A percentile compares a stretch with the other conserved stretches of the same genome.
Conservation (phyloP, 148 eudicot species). For the Amaranthus hypochondriacus region DNA sequence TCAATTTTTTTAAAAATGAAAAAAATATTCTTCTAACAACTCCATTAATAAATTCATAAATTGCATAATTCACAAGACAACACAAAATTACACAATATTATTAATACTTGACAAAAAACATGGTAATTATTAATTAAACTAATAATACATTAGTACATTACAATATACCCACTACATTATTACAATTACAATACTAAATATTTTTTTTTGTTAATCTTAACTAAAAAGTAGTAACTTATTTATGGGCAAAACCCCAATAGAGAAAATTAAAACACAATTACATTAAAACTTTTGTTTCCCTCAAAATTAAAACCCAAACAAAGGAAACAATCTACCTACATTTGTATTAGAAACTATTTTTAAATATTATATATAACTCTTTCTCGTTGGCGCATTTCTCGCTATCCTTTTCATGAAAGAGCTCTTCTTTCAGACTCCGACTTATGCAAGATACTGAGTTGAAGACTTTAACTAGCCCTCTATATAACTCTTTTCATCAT, state of each 20-base stretch:
- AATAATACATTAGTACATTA: not conserved
- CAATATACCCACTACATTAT: not conserved
- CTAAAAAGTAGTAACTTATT: not conserved
- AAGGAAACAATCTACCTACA: not conserved
- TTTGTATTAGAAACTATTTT: not conserved
- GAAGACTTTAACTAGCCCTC: not conserved
- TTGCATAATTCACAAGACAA: too few species aligned
- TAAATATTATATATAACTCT: not conserved
- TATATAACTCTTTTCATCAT: not conserved
- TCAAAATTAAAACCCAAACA: not conserved
- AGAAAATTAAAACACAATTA: not conserved
- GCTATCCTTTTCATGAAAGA: not conserved
- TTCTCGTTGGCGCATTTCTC: not conserved
- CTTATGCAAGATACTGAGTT: not conserved
- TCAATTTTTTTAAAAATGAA: too few species aligned
- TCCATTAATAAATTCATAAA: too few species aligned
- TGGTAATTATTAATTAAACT: not conserved
- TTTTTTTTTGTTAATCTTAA: not conserved
- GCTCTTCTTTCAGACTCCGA: not conserved
- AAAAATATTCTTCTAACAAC: too few species aligned
- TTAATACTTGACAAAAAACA: too few species aligned
- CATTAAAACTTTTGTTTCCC: not conserved
- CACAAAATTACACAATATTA: too few species aligned
- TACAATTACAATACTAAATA: not conserved
- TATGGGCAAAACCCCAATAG: conserved; percentile 3